Base-by-base conservation (phyloP, 1,284 basidiomycete genomes). In the Trichosporon sp. region DNA sequence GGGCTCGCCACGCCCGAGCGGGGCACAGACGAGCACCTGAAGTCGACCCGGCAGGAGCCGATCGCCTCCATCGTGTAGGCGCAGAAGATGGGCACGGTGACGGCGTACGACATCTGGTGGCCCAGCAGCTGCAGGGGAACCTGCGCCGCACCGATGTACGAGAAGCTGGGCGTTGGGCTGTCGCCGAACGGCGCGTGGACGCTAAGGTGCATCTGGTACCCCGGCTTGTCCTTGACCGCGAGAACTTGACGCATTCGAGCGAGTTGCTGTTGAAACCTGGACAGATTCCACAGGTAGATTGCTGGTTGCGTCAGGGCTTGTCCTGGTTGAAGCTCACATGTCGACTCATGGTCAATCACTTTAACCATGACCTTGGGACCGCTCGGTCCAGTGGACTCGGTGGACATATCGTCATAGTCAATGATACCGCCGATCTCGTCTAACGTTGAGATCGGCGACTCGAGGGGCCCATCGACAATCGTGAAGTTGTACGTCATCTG, bases 201-300 rank as follows among this genome's bases (percentile, higher is more conserved):
- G 51, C 93, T 92, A 84, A 98, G 96, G 83, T 98, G 96, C 74
- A 91, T 91, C 16, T 92, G 92, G 84, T 94, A 96, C 12, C 92
- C 92, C 5, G 96, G 96, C 70, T 92, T 90, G 83, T 95, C 92
- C 77, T 96, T 92, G 81, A 95, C 94, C n/a, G 90, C 90, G 21
- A 91, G 93, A 40, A 96, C 86, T 80, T 96, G 96, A 64, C 94
- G 91, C 96, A 99, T 99, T 75, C 93, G 91, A 74, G 91, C 90
- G 6, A 98, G 86, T 73, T 96, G 94, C 76, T 93, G 91, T 76
- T 92, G 90, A 79, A 98, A 89, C 64, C 93, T 90, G 75, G 92
- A 90, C 51, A 96, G 85, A 16, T 94, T 95, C 96, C 96, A 99
- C 4, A 90, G 87, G 80, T 95, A 96, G 70, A 96, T 90, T 40